Percentiles rank a stretch among this genome's conserved stretches.
Conservation (phyloP, 2,329 filamentous ascomycete species). For the Fusarium clavum region DNA sequence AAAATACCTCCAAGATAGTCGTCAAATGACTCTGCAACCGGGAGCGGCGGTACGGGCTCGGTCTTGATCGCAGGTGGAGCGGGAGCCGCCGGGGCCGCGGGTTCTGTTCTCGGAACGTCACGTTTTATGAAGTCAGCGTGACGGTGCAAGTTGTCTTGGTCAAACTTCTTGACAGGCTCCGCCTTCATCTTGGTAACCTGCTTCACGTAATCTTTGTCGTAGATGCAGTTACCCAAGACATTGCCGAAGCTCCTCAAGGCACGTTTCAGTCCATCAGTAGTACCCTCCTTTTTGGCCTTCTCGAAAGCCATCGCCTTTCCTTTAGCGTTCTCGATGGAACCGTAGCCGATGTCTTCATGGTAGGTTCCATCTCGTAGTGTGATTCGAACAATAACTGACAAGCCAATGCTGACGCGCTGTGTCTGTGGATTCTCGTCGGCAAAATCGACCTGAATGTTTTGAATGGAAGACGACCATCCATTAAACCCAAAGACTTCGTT, state of each 20-base stretch:
- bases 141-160: slow-evolving; percentile 82
- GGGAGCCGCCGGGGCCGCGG: slow-evolving; percentile 18
- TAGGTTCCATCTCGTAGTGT: slow-evolving; percentile 94
- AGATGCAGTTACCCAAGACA: slow-evolving; percentile 96
- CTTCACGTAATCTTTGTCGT: slow-evolving; percentile 92
- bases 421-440: slow-evolving; percentile 86
- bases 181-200: slow-evolving; percentile 93
- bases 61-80: slow-evolving; percentile 43
- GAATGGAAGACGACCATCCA: slow-evolving; percentile 96
- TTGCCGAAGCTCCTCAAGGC: slow-evolving; percentile 94
- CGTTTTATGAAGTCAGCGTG: slow-evolving; percentile 80
- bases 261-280: slow-evolving; percentile 92
- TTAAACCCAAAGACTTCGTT: slow-evolving; percentile 98
- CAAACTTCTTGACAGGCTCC: slow-evolving; percentile 76
- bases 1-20: slow-evolving; percentile 63
- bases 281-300: slow-evolving; percentile 98
- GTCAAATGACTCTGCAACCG: slow-evolving; percentile 60
- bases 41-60: slow-evolving; percentile 41
- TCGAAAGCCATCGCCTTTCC: slow-evolving; percentile 96
- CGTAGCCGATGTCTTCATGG: slow-evolving; percentile 97
- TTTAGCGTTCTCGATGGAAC: slow-evolving; percentile 95
- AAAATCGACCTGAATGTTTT: slow-evolving; percentile 94
- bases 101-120: slow-evolving; percentile 54
- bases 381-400: slow-evolving; percentile 91
- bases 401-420: slow-evolving; percentile 82